Evolutionary conservation across 169 alveolate species (phyloP).

Genomic region (Cryptosporidium sp.): DNA sequence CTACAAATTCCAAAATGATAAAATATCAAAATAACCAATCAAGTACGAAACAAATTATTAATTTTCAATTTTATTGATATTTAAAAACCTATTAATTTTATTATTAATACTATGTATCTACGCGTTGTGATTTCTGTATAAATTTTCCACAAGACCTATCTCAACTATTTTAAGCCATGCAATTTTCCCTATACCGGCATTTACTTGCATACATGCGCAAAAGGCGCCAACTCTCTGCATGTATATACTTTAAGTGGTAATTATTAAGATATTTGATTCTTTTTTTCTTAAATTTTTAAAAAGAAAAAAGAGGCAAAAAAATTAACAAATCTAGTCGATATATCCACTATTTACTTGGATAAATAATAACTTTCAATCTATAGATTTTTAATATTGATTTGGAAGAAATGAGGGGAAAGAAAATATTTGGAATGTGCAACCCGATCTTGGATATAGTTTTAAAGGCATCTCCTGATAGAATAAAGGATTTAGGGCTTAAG

Average conservation of each 20-base stretch:
- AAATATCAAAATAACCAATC: neutral
- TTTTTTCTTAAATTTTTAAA: no score
- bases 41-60: neutral
- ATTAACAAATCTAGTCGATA: neutral
- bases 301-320: neutral
- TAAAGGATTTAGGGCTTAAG: conserved; percentile 23
- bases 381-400: neutral
- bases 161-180: no score
- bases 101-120: neutral
- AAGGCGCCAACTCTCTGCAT: neutral
- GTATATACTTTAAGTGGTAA: neutral
- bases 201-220: neutral
- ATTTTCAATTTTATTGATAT: no score
- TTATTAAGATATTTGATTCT: neutral
- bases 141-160: neutral
- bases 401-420: conserved; percentile 24
- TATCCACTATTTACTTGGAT: neutral
- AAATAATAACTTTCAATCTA: neutral
- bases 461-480: neutral
- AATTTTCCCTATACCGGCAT: neutral
- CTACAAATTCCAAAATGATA: neutral
- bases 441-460: conserved; percentile 54
- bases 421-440: conserved; percentile 60
- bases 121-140: neutral
- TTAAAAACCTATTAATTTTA: no score